These are phyloP conservation scores for Aureobasidium sp. DNA, from an alignment of 2,329 filamentous ascomycete genomes.

Conservation along the genomic window DNA sequence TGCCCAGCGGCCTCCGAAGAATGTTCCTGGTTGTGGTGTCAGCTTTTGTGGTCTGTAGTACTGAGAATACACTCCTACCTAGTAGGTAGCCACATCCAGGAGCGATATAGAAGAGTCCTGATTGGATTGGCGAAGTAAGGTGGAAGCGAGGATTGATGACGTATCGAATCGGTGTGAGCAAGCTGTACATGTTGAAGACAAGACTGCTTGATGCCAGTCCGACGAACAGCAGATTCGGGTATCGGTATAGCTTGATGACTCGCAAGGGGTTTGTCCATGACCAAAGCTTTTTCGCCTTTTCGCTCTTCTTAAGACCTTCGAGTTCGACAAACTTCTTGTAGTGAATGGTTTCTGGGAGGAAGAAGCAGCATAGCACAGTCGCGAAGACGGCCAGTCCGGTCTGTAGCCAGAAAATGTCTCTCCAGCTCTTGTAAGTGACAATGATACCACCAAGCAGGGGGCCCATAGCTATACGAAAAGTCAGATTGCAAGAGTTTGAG, in stretches of 20 bases:
- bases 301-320: slow-evolving; percentile 41
- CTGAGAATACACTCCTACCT: not conserved
- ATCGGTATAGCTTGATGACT: slow-evolving; percentile 57
- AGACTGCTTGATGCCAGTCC: slow-evolving; percentile 55
- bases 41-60: slow-evolving; percentile 22
- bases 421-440: slow-evolving; percentile 66
- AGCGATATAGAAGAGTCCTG: slow-evolving; percentile 66
- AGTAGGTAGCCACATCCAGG: slow-evolving; percentile 62
- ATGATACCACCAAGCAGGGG: slow-evolving; percentile 69
- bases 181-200: slow-evolving; percentile 69
- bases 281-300: slow-evolving; percentile 51
- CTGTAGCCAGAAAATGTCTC: slow-evolving; percentile 72
- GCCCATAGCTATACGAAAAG: slow-evolving; percentile 45
- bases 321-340: slow-evolving; percentile 57
- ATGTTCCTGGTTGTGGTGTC: slow-evolving; percentile 44
- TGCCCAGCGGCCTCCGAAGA: slow-evolving; percentile 65
- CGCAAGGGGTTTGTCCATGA: slow-evolving; percentile 61
- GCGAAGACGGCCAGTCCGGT: slow-evolving; percentile 58
- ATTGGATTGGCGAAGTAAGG: slow-evolving; percentile 58
- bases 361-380: slow-evolving; percentile 53
- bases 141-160: slow-evolving; percentile 68
- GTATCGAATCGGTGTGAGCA: slow-evolving; percentile 62
- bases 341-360: slow-evolving; percentile 68
- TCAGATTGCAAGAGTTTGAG: not conserved
- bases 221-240: slow-evolving; percentile 60